phyloP scores from a whole-genome alignment of 2,329 filamentous ascomycete species.

The Didymosphaeria variabile region DNA sequence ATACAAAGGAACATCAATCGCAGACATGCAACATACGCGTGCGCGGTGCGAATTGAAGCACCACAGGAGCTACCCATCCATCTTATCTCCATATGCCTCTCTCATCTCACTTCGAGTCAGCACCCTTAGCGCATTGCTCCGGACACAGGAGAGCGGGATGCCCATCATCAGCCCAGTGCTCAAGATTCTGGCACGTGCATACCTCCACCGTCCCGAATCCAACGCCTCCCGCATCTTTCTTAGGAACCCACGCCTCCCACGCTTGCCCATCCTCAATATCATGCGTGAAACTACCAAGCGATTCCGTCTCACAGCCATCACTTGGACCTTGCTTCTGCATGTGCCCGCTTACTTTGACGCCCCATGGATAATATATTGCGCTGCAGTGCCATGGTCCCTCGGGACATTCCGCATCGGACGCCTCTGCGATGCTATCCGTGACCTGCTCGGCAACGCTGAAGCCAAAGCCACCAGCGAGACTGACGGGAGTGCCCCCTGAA shows the following conservation, averaged over 20 bases:
- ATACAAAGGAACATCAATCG: neutral
- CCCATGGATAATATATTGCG: neutral
- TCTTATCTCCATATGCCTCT: too few species aligned
- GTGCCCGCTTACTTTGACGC: constrained; percentile 1
- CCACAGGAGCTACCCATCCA: neutral
- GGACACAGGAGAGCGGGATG: neutral
- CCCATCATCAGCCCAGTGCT: constrained; percentile 1
- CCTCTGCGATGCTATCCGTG: neutral
- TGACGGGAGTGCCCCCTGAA: neutral
- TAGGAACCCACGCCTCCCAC: neutral
- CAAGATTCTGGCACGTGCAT: constrained; percentile 1
- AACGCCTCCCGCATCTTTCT: neutral
- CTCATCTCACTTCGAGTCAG: neutral
- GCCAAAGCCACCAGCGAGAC: neutral
- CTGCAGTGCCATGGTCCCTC: constrained; percentile 1
- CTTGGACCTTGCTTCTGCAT: neutral
- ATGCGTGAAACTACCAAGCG: neutral
- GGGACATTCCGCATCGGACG: neutral
- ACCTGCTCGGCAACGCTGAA: constrained; percentile 3
- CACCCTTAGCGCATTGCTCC: constrained; percentile 1
- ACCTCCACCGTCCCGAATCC: neutral
- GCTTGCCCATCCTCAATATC: constrained; percentile 1
- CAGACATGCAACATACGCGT: neutral
- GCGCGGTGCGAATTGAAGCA: neutral
- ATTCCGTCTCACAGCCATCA: neutral